Evolutionary conservation across 169 alveolate species (phyloP).

Genomic region (Plasmodium adleri): DNA sequence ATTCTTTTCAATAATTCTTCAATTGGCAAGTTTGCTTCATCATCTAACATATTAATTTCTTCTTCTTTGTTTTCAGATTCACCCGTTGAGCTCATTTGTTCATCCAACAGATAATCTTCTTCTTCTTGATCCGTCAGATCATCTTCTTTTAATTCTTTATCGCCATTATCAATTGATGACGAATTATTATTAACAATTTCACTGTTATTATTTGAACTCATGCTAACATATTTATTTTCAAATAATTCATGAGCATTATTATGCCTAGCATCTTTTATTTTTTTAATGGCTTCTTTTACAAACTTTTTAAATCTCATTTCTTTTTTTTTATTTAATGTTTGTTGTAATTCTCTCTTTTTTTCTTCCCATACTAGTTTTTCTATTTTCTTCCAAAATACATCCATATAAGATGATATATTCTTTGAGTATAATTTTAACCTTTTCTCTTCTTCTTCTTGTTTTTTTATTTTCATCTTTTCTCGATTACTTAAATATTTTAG

Average conservation of each 20-base stretch:
- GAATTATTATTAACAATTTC: slow-evolving; percentile 14
- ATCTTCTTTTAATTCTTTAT: slow-evolving; percentile 51
- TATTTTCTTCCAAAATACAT: slow-evolving; percentile 85
- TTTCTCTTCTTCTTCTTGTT: slow-evolving; percentile 78
- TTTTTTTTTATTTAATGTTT: slow-evolving; percentile 80
- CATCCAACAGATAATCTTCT: slow-evolving; percentile 41
- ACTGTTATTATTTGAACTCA: slow-evolving; percentile 29
- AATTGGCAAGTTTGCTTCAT: slow-evolving; percentile 47
- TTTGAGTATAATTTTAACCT: slow-evolving; percentile 60
- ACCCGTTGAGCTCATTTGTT: slow-evolving; percentile 33
- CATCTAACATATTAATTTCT: slow-evolving; percentile 49
- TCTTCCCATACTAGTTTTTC: slow-evolving; percentile 87
- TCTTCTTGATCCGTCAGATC: slow-evolving; percentile 53
- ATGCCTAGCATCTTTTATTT: slow-evolving; percentile 52
- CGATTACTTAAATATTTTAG: slow-evolving; percentile 75
- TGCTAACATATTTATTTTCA: slow-evolving; percentile 14
- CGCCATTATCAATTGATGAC: background rate
- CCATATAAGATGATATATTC: slow-evolving; percentile 77
- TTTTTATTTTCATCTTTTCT: slow-evolving; percentile 37
- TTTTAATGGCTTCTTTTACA: slow-evolving; percentile 85
- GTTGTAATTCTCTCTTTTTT: slow-evolving; percentile 82
- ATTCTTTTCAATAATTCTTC: slow-evolving; percentile 39
- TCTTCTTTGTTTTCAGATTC: slow-evolving; percentile 37
- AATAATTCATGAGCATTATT: slow-evolving; percentile 39
- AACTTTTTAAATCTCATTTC: slow-evolving; percentile 82